Percentiles rank a stretch among this genome's conserved stretches.
These are phyloP conservation scores for Crithidia brevicula DNA, from an alignment of 208 protist genomes.

Conservation along the genomic window DNA sequence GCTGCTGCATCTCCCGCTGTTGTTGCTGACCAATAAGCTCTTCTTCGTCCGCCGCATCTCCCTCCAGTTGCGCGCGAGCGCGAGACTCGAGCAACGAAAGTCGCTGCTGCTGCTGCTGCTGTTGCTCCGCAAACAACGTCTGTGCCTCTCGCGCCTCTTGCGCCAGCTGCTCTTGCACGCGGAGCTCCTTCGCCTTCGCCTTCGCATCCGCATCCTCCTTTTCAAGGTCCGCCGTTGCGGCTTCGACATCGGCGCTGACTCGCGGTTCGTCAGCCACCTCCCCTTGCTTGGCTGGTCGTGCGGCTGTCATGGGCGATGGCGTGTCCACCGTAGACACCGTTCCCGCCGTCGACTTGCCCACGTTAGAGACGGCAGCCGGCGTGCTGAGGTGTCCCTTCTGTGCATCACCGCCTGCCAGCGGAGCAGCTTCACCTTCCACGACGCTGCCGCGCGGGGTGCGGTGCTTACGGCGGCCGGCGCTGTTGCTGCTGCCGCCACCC, in stretches of 20 bases:
- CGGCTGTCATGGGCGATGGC: constrained; percentile 22
- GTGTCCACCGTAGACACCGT: constrained; percentile 12
- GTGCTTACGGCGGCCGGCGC: constrained; percentile 17
- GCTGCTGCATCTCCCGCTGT: constrained; percentile 10
- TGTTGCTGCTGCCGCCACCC: constrained; percentile 2
- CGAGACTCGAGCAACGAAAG: constrained; percentile 2
- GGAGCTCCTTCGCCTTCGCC: neutral
- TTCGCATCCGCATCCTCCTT: neutral
- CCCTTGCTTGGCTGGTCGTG: no score
- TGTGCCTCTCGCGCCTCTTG: neutral
- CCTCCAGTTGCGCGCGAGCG: neutral
- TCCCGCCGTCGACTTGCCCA: neutral
- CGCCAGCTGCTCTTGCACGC: constrained; percentile 3
- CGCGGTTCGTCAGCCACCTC: no score
- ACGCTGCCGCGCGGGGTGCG: constrained; percentile 14
- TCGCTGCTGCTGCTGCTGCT: neutral
- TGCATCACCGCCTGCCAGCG: neutral
- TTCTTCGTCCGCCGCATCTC: neutral
- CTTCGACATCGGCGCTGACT: neutral
- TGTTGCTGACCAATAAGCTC: neutral
- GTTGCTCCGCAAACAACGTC: neutral
- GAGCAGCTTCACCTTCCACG: neutral
- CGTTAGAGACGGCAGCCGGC: neutral
- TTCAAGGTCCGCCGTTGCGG: neutral
- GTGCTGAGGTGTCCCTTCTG: neutral